Percentiles rank a stretch among this genome's conserved stretches.
Evolutionary conservation across 1,284 basidiomycete genomes (phyloP).

Genomic region (Malassezia dermatis): DNA sequence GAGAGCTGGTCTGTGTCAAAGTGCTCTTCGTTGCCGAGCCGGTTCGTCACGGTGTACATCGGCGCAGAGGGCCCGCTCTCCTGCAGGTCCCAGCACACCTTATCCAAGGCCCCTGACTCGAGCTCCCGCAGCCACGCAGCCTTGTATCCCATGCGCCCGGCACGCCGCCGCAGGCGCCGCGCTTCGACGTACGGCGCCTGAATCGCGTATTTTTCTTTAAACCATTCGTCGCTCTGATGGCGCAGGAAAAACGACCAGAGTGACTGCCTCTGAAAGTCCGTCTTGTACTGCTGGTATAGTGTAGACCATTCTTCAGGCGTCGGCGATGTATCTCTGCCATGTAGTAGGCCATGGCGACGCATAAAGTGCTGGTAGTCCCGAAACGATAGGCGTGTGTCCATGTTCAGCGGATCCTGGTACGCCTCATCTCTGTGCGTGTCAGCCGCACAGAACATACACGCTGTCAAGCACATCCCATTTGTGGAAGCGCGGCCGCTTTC

Average conservation of each 20-base stretch:
- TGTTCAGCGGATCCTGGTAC: not conserved
- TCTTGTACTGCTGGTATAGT: slow-evolving; percentile 29
- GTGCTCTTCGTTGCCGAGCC: slow-evolving; percentile 15
- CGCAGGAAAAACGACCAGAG: slow-evolving; percentile 32
- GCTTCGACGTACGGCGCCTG: slow-evolving; percentile 19
- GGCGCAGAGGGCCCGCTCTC: not conserved
- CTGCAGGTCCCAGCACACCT: slow-evolving; percentile 28
- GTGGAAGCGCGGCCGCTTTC: not conserved
- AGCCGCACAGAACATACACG: not conserved
- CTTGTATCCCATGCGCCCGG: slow-evolving; percentile 31
- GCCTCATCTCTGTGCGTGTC: not conserved
- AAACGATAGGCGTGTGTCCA: not conserved
- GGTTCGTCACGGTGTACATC: slow-evolving; percentile 10
- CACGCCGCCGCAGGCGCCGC: slow-evolving; percentile 21
- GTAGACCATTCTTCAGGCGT: not conserved
- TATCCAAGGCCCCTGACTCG: slow-evolving; percentile 28
- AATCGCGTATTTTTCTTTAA: slow-evolving; percentile 36
- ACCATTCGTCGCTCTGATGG: slow-evolving; percentile 32
- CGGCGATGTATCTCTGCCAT: not conserved
- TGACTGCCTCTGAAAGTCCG: slow-evolving; percentile 27
- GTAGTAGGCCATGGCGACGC: not conserved
- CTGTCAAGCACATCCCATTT: not conserved
- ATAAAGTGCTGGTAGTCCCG: not conserved
- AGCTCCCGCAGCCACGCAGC: slow-evolving; percentile 33
- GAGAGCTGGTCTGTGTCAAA: slow-evolving; percentile 16